Percentiles rank a stretch among this genome's conserved stretches.
Evolutionary conservation across 2,329 filamentous ascomycete species (phyloP).

Genomic region (Gnomoniopsis smithogilvyi): DNA sequence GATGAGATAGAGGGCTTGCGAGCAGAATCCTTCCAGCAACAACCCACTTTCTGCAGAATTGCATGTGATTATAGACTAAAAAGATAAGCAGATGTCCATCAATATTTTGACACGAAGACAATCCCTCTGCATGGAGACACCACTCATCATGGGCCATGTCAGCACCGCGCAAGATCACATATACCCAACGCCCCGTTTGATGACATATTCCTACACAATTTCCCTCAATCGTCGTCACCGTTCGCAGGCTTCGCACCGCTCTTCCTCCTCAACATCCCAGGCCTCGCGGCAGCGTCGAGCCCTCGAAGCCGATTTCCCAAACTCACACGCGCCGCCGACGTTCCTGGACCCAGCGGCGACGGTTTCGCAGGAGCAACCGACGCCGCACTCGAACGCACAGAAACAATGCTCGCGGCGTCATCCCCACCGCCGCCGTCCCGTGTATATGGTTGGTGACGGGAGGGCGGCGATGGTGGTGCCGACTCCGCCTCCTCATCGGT

Average conservation of each 20-base stretch:
- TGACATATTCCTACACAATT: too few species aligned
- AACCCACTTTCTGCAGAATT: too few species aligned
- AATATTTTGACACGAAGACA: too few species aligned
- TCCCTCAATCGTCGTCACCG: too few species aligned
- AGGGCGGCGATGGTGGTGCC: neutral
- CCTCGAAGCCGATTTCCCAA: constrained; percentile 48
- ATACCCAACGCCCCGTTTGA: too few species aligned
- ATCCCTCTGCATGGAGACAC: too few species aligned
- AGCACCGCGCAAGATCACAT: too few species aligned
- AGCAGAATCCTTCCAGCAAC: too few species aligned
- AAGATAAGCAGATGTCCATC: too few species aligned
- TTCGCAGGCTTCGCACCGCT: constrained; percentile 6
- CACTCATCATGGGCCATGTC: too few species aligned
- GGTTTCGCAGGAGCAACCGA: constrained; percentile 18
- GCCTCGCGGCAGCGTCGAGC: constrained; percentile 6
- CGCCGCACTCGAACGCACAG: constrained; percentile 13
- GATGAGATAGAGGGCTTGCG: too few species aligned
- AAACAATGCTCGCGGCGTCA: constrained; percentile 35
- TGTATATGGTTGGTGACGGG: constrained; percentile 13
- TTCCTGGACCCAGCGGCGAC: constrained; percentile 24
- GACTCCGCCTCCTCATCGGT: constrained; percentile 27
- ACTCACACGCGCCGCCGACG: constrained; percentile 44
- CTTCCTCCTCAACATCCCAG: constrained; percentile 1
- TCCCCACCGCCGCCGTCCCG: constrained; percentile 29
- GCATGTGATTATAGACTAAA: too few species aligned